Base-by-base conservation (phyloP, 768 basidiomycete genomes). In the Lyophyllum semitale region DNA sequence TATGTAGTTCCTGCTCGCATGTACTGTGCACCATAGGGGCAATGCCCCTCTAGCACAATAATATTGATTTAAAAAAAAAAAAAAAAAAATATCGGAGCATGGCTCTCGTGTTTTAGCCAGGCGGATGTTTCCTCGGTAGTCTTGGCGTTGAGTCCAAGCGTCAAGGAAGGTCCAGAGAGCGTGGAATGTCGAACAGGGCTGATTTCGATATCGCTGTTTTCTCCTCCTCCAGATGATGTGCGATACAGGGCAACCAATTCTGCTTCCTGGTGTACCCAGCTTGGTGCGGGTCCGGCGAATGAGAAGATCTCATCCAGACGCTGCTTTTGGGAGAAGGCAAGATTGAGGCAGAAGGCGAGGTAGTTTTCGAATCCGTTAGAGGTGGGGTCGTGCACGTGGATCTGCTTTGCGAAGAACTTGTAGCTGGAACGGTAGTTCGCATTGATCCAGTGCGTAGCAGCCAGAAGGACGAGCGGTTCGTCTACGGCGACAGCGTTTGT, bases 281-380 rank as follows among this genome's bases (percentile, higher is more conserved):
- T n/a, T 2, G 75, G 73, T 1, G 68, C 33, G 13, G 59, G 29
- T 0, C 71, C 71, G 53, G 50, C 45, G 45, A 78, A 79, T 7
- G 61, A 53, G 54, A 79, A 78, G 0, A 78, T 63, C 12, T 77
- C 73, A 33, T 67, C 68, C 12, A 74, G 25, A 2, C 62, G 66
- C 25, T 64, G 67, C 17, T 54, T 62, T 42, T 61, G 51, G 3
- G 72, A 68, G 48, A 77, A 77, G n/a, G 73, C 59, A 49, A 75
- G 61, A 57, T 73, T 72, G 22, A 78, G 59, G 47, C 74, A 77
- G 57, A 74, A 75, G 1, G 73, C 75, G 15, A 80, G 53, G 54
- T 75, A 78, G 56, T 77, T 76, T 59, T 80, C 78, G 57, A 78
- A 75, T 2, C 78, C 78, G 44, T 80, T 80, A 6, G 71, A 74